These are phyloP conservation scores for Aureobasidium melanogenum DNA, from an alignment of 2,329 filamentous ascomycete species.

Conservation along the genomic window DNA sequence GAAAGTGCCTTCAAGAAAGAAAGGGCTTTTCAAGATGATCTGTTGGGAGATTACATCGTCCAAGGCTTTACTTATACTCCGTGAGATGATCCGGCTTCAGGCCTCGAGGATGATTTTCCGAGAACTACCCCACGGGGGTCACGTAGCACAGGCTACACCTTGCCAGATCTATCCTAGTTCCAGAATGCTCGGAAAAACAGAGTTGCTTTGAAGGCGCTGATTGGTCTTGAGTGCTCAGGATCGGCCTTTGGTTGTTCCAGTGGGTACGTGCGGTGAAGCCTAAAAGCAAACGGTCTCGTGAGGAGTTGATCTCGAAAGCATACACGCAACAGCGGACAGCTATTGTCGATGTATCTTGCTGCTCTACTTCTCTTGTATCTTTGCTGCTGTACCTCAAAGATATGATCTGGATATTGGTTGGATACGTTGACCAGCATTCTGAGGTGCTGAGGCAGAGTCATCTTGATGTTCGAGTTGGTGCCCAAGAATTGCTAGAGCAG, in stretches of 20 bases:
- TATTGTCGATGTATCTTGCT: neutral
- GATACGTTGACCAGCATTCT: too few relatives aligned
- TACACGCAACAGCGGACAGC: neutral
- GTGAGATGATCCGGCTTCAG: neutral
- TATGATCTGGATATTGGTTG: too few relatives aligned
- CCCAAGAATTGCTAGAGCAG: neutral
- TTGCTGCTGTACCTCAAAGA: too few relatives aligned
- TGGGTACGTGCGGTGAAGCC: neutral
- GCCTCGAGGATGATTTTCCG: neutral
- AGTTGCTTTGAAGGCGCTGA: neutral
- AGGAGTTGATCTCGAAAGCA: neutral
- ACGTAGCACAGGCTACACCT: too few relatives aligned
- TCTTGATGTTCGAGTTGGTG: neutral
- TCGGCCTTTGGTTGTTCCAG: conserved; percentile 8
- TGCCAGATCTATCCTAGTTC: too few relatives aligned
- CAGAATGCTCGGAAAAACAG: too few relatives aligned
- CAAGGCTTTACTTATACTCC: neutral
- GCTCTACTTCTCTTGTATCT: neutral
- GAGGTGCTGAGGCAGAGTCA: neutral
- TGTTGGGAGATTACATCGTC: conserved; percentile 10
- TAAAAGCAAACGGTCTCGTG: neutral
- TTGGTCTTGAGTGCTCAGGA: neutral
- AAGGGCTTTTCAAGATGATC: neutral
- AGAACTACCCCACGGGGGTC: too few relatives aligned
- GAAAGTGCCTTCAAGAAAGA: neutral